These are phyloP conservation scores for Aspergillus intermedius DNA, from an alignment of 2,329 filamentous ascomycete species.

Conservation along the genomic window DNA sequence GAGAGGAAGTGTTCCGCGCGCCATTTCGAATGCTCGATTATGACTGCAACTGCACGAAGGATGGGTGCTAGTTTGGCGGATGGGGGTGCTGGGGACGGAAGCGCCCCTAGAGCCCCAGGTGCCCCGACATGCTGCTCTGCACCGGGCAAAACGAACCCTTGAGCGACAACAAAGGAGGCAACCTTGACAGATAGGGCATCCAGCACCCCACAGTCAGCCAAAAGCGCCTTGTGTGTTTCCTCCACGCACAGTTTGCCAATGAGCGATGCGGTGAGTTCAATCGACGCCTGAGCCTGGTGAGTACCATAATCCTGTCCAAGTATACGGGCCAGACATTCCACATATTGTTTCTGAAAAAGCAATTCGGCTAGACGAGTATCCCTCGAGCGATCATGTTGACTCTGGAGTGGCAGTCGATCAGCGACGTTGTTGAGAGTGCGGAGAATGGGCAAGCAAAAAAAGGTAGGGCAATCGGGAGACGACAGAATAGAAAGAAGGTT, in stretches of 20 bases:
- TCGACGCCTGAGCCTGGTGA: slow-evolving; percentile 47
- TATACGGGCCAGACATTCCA: slow-evolving; percentile 60
- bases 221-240: slow-evolving; percentile 61
- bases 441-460: slow-evolving; percentile 66
- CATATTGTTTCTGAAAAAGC: slow-evolving; percentile 57
- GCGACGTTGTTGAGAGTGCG: slow-evolving; percentile 66
- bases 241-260: slow-evolving; percentile 61
- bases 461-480: slow-evolving; percentile 55
- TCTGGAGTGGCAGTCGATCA: slow-evolving; percentile 55
- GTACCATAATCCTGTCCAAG: slow-evolving; percentile 53
- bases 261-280: slow-evolving; percentile 40
- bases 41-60: slow-evolving; percentile 67
- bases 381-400: slow-evolving; percentile 45
- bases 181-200: slow-evolving; percentile 71
- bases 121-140: slow-evolving; percentile 51
- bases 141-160: slow-evolving; percentile 62
- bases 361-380: slow-evolving; percentile 52
- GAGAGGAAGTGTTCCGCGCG: slow-evolving; percentile 65
- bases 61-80: slow-evolving; percentile 60
- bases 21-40: slow-evolving; percentile 73
- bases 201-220: slow-evolving; percentile 67
- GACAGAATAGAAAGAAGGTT: slow-evolving; percentile 66
- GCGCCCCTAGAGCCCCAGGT: slow-evolving; percentile 50
- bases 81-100: slow-evolving; percentile 57
- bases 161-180: slow-evolving; percentile 61